Evolutionary conservation across 495 filamentous ascomycete genomes (phyloP), one percentile per base, ranked within the genome.

Genomic region (Penicillium antarcticum): DNA sequence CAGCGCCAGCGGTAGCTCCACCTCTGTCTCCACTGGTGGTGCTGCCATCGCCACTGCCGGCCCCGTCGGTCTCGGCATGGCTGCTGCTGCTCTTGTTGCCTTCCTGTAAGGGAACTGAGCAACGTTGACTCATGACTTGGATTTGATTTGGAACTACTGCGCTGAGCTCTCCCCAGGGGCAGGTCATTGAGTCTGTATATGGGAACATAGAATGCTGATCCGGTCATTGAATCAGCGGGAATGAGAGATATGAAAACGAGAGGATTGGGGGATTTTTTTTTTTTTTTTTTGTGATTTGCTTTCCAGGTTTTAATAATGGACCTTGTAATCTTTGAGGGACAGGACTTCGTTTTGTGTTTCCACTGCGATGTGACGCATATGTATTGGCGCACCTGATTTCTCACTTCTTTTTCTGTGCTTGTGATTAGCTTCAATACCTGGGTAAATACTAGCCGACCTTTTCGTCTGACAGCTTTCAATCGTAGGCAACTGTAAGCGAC

Each of bases 41-140:
- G 68, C 61, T 38, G 68, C 67, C 14, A 53, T 71, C 31, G 65
- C 65, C 39, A 71, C 74, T 36, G 68, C 68, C 13, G 69, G 61
- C 37, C 56, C 74, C 5, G 59, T 73, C n/a, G 62, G 72, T 10
- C 57, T 77, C 36, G 57, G 65, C 21, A 55, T 68, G 17, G 62
- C 75, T n/a, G 76, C 74, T 58, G 72, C 65, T 53, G 61, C 75
- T 42, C 64, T 78, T 36, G 73, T 70, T 62, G 74, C 69, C 60
- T 69, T 80, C 56, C 57, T 80, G 63, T 80, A 71, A 68, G 57
- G 33, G 17, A 42, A 34, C 13, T 19, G 23, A 24, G 39, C 11
- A 19, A 8, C 12, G 43, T 8, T 45, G 29, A n/a, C 17, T 42
- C 18, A 14, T 10, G 42, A 3, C n/a, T 24, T 24, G 23, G 10